Conservation (phyloP, 768 basidiomycete genomes). For the Glaciozyma antarctica region DNA sequence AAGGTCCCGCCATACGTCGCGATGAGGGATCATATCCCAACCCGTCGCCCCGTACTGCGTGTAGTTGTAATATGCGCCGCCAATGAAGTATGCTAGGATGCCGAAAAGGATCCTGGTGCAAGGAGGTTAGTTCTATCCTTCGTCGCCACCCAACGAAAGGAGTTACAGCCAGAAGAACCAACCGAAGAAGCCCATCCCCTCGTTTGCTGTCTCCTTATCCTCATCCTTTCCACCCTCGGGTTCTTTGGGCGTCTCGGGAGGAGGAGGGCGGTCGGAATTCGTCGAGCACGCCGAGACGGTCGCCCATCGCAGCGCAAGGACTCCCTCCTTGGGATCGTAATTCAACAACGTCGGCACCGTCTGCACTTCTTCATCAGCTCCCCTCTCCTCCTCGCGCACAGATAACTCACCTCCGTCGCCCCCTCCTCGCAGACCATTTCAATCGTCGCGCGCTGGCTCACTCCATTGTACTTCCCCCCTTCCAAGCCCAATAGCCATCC, state of each 20-base stretch:
- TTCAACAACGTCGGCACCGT: conserved; percentile 50
- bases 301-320: conserved; percentile 55
- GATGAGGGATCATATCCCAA: conserved; percentile 44
- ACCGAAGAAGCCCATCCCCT: conserved; percentile 47
- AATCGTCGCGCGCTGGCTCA: conserved; percentile 14
- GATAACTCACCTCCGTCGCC: conserved; percentile 15
- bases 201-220: conserved; percentile 41
- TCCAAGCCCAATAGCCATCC: conserved; percentile 15
- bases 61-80: conserved; percentile 83
- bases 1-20: conserved; percentile 1
- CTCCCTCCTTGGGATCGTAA: conserved; percentile 49
- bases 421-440: conserved; percentile 19
- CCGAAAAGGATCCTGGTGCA: conserved; percentile 52
- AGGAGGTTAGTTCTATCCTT: neutral
- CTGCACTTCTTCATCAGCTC: conserved; percentile 7
- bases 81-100: conserved; percentile 58
- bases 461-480: conserved; percentile 15
- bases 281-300: conserved; percentile 52
- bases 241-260: conserved; percentile 3
- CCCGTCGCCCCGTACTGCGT: conserved; percentile 77
- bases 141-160: neutral
- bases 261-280: conserved; percentile 7
- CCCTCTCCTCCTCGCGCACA: neutral
- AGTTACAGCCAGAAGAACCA: conserved; percentile 75
- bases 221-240: conserved; percentile 29